phyloP scores from a whole-genome alignment of 345 rosid genomes.

The Lumnitzera racemosa region DNA sequence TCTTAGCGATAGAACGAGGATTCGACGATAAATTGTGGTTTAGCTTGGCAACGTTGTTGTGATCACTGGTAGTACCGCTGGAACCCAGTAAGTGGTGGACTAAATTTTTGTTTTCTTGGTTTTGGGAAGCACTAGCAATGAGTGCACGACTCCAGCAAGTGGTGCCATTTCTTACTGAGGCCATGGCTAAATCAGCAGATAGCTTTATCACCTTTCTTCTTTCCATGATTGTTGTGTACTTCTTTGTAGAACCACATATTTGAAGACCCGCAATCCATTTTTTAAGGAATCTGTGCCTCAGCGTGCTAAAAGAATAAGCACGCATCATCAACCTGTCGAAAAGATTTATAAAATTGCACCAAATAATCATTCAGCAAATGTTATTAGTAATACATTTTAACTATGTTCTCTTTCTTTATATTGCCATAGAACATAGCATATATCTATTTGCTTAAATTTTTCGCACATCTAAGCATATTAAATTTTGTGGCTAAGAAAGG shows the following conservation, averaged over 20 bases:
- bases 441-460: too few species aligned
- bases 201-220: slow-evolving; percentile 74
- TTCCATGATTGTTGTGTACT: slow-evolving; percentile 39
- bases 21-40: slow-evolving; percentile 14
- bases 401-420: too few species aligned
- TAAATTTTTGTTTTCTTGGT: slow-evolving; percentile 22
- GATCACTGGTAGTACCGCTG: not conserved
- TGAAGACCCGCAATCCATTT: slow-evolving; percentile 70
- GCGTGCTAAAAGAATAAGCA: slow-evolving; percentile 17
- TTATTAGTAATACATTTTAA: too few species aligned
- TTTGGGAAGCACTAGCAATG: slow-evolving; percentile 39
- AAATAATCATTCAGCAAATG: too few species aligned
- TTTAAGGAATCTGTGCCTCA: slow-evolving; percentile 62
- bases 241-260: slow-evolving; percentile 26
- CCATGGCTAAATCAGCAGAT: slow-evolving; percentile 86
- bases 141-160: slow-evolving; percentile 85
- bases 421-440: too few species aligned
- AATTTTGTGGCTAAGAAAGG: too few species aligned
- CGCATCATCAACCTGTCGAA: slow-evolving; percentile 32
- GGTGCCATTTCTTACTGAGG: slow-evolving; percentile 56
- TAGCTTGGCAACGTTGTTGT: not conserved
- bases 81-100: slow-evolving; percentile 40
- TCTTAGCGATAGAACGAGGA: slow-evolving; percentile 13
- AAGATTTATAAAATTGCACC: not conserved
- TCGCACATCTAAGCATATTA: too few species aligned